Conservation (phyloP, 331 rosid genomes). For the Rosa hybrid region DNA sequence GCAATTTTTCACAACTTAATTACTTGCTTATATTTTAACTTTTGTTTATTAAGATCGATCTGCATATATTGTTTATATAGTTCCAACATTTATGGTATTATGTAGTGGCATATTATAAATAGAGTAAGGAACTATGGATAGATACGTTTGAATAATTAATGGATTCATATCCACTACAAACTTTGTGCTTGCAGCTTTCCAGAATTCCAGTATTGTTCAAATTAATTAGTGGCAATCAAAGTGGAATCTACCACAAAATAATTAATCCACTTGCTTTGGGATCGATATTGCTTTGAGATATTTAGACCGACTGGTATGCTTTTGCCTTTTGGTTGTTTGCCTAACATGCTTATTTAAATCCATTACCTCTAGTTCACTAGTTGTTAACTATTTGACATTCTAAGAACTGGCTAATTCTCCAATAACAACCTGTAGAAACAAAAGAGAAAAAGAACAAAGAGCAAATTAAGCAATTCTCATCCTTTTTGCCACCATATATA, state of each 20-base stretch:
- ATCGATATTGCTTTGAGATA: constrained; percentile 1
- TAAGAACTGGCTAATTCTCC: not conserved
- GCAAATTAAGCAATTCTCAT: not conserved
- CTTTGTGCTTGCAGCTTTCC: not conserved
- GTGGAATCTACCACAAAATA: constrained; percentile 1
- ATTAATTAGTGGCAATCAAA: not conserved
- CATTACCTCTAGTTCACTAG: not conserved
- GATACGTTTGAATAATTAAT: not conserved
- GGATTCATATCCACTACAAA: not conserved
- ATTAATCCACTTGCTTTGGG: not conserved
- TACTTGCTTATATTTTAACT: too few species aligned
- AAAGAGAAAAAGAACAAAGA: not conserved
- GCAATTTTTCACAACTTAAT: too few species aligned
- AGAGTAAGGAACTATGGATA: not conserved
- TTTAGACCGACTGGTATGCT: not conserved
- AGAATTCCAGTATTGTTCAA: not conserved
- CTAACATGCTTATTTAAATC: not conserved
- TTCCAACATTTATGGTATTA: not conserved
- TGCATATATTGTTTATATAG: not conserved
- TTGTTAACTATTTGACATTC: not conserved
- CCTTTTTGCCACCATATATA: not conserved
- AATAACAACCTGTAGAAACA: not conserved
- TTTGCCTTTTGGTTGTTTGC: not conserved
- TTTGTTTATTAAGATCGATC: too few species aligned
- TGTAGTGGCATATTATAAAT: not conserved